Evolutionary conservation across 202 grass and related monocot genomes (phyloP).

Genomic region (Elaeis oleifera): DNA sequence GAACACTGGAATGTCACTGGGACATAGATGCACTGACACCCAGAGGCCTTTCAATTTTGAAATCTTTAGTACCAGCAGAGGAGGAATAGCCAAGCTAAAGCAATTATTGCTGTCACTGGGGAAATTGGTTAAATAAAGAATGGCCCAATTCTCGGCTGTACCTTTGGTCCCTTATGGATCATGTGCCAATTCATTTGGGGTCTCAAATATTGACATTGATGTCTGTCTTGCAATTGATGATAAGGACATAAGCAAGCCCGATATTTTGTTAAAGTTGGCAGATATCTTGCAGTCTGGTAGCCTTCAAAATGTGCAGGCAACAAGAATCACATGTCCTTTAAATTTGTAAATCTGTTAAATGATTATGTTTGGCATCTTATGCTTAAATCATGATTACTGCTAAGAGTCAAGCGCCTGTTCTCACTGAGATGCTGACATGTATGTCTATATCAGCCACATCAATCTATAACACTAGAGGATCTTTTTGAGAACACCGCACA

Average conservation of each 20-base stretch:
- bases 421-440: neutral
- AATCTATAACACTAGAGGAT: too few relatives aligned
- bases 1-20: constrained; percentile 48
- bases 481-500: too few relatives aligned
- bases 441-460: too few relatives aligned
- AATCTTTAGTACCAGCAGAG: constrained; percentile 63
- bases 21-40: constrained; percentile 67
- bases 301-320: constrained; percentile 88
- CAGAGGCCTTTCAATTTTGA: constrained; percentile 62
- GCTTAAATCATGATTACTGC: neutral
- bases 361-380: too few relatives aligned
- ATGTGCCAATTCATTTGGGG: constrained; percentile 84
- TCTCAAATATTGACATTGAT: constrained; percentile 94
- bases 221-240: constrained; percentile 74
- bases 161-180: constrained; percentile 57
- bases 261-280: constrained; percentile 85
- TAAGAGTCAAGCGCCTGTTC: neutral
- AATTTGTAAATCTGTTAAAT: neutral
- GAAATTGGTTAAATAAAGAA: constrained; percentile 72
- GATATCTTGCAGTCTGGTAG: constrained; percentile 73
- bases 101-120: constrained; percentile 48
- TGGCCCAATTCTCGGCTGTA: constrained; percentile 73
- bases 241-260: constrained; percentile 60
- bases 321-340: constrained; percentile 8
- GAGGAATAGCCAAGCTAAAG: constrained; percentile 77